Conservation (phyloP, 768 basidiomycete genomes). For the Boletellus ananiceps region DNA sequence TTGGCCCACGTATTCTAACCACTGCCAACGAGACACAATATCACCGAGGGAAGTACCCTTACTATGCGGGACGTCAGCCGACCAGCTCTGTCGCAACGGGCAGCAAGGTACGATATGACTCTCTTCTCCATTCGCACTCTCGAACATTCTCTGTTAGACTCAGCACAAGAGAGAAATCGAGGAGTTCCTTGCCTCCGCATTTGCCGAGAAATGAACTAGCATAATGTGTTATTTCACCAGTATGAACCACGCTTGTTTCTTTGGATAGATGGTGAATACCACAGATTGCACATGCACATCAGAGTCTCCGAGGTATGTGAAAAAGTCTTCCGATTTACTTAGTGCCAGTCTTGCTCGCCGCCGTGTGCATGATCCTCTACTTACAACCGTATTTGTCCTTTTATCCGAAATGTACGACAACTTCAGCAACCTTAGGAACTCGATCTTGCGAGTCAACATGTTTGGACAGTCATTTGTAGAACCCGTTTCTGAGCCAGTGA, state of each 20-base stretch:
- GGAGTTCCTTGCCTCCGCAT: constrained; percentile 61
- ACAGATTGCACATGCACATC: too few relatives aligned
- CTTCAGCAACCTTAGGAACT: too few relatives aligned
- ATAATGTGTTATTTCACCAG: neutral
- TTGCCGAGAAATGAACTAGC: constrained; percentile 31
- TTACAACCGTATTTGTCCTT: too few relatives aligned
- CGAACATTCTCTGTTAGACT: constrained; percentile 33
- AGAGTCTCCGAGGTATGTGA: too few relatives aligned
- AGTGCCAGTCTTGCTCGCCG: too few relatives aligned
- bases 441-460: neutral
- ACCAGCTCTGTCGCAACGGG: constrained; percentile 91
- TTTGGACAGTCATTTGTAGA: neutral
- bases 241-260: neutral
- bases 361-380: too few relatives aligned
- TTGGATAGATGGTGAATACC: constrained; percentile 9
- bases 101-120: constrained; percentile 60
- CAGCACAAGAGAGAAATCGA: constrained; percentile 93
- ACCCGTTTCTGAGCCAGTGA: neutral
- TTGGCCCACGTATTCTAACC: constrained; percentile 89
- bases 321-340: too few relatives aligned
- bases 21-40: constrained; percentile 87
- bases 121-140: neutral
- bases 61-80: constrained; percentile 89
- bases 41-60: constrained; percentile 87
- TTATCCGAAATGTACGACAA: too few relatives aligned